Percentiles rank a stretch among this genome's conserved stretches.
These are phyloP conservation scores for Sugiyamaella chiloensis DNA, from an alignment of 805 yeast genomes.

Conservation along the genomic window DNA sequence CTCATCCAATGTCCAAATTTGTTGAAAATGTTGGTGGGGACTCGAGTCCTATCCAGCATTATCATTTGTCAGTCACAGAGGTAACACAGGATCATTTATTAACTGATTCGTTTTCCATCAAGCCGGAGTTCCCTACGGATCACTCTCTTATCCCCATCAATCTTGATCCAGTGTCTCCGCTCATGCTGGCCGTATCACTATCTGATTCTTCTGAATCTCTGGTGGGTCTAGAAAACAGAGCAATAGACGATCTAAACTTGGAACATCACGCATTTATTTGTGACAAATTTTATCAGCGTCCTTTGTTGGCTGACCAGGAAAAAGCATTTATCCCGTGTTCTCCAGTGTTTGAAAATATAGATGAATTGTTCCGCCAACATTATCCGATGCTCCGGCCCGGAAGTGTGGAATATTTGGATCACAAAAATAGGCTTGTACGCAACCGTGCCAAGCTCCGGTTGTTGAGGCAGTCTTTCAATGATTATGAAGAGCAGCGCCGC, in stretches of 20 bases:
- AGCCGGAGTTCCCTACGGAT: conserved; percentile 12
- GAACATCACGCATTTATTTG: conserved; percentile 20
- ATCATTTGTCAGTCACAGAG: not conserved
- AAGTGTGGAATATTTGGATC: conserved; percentile 17
- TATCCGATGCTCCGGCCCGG: conserved; percentile 22
- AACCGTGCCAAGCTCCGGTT: conserved; percentile 23
- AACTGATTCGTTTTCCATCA: not conserved
- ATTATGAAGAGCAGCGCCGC: conserved; percentile 18
- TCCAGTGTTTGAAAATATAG: conserved; percentile 23
- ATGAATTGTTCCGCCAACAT: conserved; percentile 19
- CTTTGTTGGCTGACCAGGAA: conserved; percentile 24
- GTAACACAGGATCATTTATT: not conserved
- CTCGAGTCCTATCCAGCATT: not conserved
- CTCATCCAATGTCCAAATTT: conserved; percentile 10
- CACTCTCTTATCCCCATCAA: conserved; percentile 17
- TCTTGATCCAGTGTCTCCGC: conserved; percentile 23
- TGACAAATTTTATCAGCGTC: conserved; percentile 24
- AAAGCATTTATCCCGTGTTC: conserved; percentile 23
- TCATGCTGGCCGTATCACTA: conserved; percentile 17
- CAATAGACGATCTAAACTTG: conserved; percentile 17
- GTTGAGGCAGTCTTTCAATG: conserved; percentile 13
- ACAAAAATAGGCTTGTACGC: conserved; percentile 21
- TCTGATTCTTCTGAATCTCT: conserved; percentile 15
- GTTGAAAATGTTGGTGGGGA: conserved; percentile 6
- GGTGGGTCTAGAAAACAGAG: conserved; percentile 13